A percentile compares a stretch with the other conserved stretches of the same genome.
Conservation (phyloP, 108 stramenopile genomes). For the Pseudonitzschia multiseries region DNA sequence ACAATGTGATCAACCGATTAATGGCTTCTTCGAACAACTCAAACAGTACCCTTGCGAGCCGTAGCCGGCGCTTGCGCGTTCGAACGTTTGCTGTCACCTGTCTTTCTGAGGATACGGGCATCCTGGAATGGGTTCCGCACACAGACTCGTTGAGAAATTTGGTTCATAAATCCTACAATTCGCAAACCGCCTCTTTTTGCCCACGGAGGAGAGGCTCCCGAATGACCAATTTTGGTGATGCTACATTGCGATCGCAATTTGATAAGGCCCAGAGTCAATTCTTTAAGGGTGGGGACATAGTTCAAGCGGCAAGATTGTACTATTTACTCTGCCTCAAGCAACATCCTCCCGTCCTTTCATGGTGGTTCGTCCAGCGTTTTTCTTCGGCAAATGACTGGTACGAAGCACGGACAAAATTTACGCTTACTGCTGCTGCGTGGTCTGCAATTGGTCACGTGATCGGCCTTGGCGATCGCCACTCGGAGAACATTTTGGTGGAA, state of each 20-base stretch:
- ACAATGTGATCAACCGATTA: slow-evolving; percentile 95
- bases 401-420: slow-evolving; percentile 92
- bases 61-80: slow-evolving; percentile 39
- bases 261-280: slow-evolving; percentile 71
- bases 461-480: slow-evolving; percentile 97
- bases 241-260: slow-evolving; percentile 58
- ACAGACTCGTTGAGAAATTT: slow-evolving; percentile 83
- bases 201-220: slow-evolving; percentile 54
- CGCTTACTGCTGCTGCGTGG: slow-evolving; percentile 85
- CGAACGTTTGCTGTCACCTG: slow-evolving; percentile 97
- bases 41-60: slow-evolving; percentile 23
- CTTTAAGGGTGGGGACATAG: slow-evolving; percentile 67
- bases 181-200: slow-evolving; percentile 61
- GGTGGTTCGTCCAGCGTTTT: slow-evolving; percentile 97
- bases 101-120: slow-evolving; percentile 96
- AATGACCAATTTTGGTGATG: slow-evolving; percentile 61
- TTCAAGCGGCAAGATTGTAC: slow-evolving; percentile 64
- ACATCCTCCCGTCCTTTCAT: slow-evolving; percentile 90
- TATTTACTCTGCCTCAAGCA: slow-evolving; percentile 54
- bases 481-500: slow-evolving; percentile 98
- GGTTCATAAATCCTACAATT: slow-evolving; percentile 77
- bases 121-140: slow-evolving; percentile 97
- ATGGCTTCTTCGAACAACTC: slow-evolving; percentile 61
- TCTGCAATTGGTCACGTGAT: slow-evolving; percentile 97
- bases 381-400: slow-evolving; percentile 92